phyloP scores from a whole-genome alignment of 176 grass and related monocot genomes.

The Zoysia japonica region DNA sequence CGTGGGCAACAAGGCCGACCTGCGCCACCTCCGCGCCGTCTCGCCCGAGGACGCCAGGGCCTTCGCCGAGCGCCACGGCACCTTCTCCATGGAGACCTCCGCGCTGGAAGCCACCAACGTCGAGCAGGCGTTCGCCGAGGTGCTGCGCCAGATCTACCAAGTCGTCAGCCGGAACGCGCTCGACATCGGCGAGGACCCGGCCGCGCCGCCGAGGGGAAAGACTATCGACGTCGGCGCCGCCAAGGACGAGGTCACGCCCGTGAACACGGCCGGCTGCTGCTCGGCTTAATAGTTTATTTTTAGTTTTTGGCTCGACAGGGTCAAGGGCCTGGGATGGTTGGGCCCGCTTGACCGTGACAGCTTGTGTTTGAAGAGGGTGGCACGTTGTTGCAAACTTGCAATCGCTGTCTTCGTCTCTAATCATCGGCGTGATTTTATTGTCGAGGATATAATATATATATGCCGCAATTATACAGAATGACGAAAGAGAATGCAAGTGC shows the following conservation, averaged over 20 bases:
- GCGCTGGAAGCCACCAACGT: constrained; percentile 72
- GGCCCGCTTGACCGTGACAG: constrained; percentile 10
- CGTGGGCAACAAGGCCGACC: constrained; percentile 72
- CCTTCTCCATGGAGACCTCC: constrained; percentile 72
- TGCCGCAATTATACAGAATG: not conserved
- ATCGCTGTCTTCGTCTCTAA: constrained; percentile 13
- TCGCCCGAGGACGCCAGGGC: constrained; percentile 50
- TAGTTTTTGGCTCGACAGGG: not conserved
- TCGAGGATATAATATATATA: not conserved
- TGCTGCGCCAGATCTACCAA: constrained; percentile 63
- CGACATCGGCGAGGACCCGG: constrained; percentile 59
- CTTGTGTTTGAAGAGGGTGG: not conserved
- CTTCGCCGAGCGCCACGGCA: constrained; percentile 56
- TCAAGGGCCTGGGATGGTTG: constrained; percentile 5
- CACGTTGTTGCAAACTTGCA: constrained; percentile 35
- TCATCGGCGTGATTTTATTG: not conserved
- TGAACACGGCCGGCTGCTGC: constrained; percentile 57
- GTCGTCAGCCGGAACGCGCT: constrained; percentile 60
- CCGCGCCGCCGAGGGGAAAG: constrained; percentile 56
- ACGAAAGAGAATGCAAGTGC: no score
- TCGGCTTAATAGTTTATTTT: constrained; percentile 28
- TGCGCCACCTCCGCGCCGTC: constrained; percentile 68
- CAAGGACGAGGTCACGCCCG: constrained; percentile 58
- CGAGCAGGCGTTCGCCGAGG: constrained; percentile 67
- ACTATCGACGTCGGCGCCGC: constrained; percentile 49